Evolutionary conservation across 768 basidiomycete genomes (phyloP).

Genomic region (Leucosporidium yakuticum): DNA sequence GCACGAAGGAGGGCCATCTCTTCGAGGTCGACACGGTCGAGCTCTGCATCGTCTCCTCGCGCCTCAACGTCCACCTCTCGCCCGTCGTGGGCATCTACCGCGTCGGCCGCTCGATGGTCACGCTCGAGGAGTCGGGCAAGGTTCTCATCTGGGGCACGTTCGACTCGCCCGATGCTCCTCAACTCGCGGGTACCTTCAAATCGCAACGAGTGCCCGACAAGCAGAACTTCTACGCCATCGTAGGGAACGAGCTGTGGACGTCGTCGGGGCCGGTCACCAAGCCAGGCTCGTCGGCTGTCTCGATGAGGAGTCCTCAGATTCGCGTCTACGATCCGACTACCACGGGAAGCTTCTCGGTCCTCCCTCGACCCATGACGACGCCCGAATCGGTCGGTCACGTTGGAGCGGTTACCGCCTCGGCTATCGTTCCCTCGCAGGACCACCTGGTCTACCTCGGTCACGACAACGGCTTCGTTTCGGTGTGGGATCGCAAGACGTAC

Average conservation of each 20-base stretch:
- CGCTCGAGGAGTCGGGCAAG: constrained; percentile 81
- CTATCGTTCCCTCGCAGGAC: constrained; percentile 64
- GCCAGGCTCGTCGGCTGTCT: constrained; percentile 45
- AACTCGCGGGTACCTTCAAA: background rate
- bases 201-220: constrained; percentile 63
- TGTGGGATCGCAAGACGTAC: constrained; percentile 55
- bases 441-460: constrained; percentile 75
- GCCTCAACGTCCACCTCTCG: constrained; percentile 59
- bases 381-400: constrained; percentile 65
- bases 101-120: constrained; percentile 64
- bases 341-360: constrained; percentile 25
- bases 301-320: constrained; percentile 49
- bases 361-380: constrained; percentile 44
- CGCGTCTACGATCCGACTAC: constrained; percentile 63
- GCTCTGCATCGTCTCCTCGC: constrained; percentile 55
- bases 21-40: constrained; percentile 70
- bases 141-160: constrained; percentile 55
- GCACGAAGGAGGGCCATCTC: constrained; percentile 83
- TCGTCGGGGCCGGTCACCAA: constrained; percentile 48
- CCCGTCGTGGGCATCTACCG: constrained; percentile 68
- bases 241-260: constrained; percentile 79
- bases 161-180: background rate
- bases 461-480: constrained; percentile 77
- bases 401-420: constrained; percentile 75
- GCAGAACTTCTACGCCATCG: constrained; percentile 67